A percentile compares a stretch with the other conserved stretches of the same genome.
These are phyloP conservation scores for Penicillium sp. DNA, from an alignment of 2,329 filamentous ascomycete genomes.

Conservation along the genomic window DNA sequence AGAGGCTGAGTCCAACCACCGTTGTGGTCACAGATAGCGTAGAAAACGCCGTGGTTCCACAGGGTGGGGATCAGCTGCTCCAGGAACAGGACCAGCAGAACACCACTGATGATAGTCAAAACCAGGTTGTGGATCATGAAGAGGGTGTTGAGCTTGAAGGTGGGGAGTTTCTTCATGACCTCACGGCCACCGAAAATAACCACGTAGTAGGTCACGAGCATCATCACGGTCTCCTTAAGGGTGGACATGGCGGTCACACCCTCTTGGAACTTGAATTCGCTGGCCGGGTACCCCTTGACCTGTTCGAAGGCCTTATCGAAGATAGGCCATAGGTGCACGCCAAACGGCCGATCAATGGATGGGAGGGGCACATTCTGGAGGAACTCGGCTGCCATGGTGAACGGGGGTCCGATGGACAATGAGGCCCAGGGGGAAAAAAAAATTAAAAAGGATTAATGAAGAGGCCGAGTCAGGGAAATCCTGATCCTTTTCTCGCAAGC, in stretches of 20 bases:
- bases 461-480: slow-evolving; percentile 3
- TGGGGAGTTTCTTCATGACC: slow-evolving; percentile 81
- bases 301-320: slow-evolving; percentile 83
- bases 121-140: slow-evolving; percentile 98
- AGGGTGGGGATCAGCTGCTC: slow-evolving; percentile 89
- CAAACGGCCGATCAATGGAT: slow-evolving; percentile 88
- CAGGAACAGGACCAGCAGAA: slow-evolving; percentile 78
- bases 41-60: slow-evolving; percentile 78
- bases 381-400: slow-evolving; percentile 52
- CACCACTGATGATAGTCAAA: slow-evolving; percentile 79
- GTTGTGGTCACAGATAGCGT: slow-evolving; percentile 71
- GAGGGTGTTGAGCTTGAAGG: slow-evolving; percentile 81
- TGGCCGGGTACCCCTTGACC: slow-evolving; percentile 75
- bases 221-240: slow-evolving; percentile 74
- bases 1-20: slow-evolving; percentile 94
- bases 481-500: background rate
- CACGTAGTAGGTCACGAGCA: slow-evolving; percentile 85
- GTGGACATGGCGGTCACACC: slow-evolving; percentile 89
- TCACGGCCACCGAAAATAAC: slow-evolving; percentile 92
- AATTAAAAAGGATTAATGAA: slow-evolving; percentile 16
- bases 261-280: slow-evolving; percentile 80
- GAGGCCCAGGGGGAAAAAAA: background rate
- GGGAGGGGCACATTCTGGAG: slow-evolving; percentile 61
- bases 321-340: slow-evolving; percentile 87
- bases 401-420: slow-evolving; percentile 7